These are phyloP conservation scores for Berkeleyomyces basicola DNA, from an alignment of 2,329 filamentous ascomycete genomes.

Conservation along the genomic window DNA sequence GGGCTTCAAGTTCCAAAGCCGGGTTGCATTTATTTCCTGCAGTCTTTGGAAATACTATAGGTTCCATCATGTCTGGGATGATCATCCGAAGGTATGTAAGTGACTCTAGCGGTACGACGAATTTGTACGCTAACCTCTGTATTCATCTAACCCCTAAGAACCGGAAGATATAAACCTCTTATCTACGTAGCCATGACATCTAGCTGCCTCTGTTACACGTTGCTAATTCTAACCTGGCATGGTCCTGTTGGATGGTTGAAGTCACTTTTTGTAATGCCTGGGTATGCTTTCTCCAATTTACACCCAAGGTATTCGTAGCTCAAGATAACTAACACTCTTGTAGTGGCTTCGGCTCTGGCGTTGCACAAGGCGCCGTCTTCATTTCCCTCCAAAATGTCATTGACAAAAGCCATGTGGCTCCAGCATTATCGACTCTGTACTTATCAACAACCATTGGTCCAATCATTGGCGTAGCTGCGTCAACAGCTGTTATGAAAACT, in stretches of 20 bases:
- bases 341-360: conserved; percentile 25
- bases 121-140: neutral
- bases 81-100: conserved; percentile 31
- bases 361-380: conserved; percentile 26
- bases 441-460: conserved; percentile 23
- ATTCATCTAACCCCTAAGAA: conserved; percentile 20
- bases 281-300: neutral
- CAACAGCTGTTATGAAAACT: conserved; percentile 22
- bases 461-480: conserved; percentile 24
- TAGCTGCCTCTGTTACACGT: conserved; percentile 32
- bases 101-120: neutral
- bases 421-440: conserved; percentile 27
- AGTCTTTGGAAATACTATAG: conserved; percentile 48
- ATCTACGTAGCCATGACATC: conserved; percentile 33
- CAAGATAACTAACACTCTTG: neutral
- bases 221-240: conserved; percentile 41
- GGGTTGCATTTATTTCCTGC: conserved; percentile 48
- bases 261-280: conserved; percentile 41
- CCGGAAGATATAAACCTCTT: conserved; percentile 41
- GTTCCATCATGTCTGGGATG: conserved; percentile 41
- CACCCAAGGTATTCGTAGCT: neutral
- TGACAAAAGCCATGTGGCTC: conserved; percentile 23
- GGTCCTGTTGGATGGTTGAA: conserved; percentile 39
- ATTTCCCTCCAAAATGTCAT: conserved; percentile 27
- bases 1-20: conserved; percentile 39